A percentile compares a stretch with the other conserved stretches of the same genome.
These are phyloP conservation scores for Phytophthora vignae DNA, from an alignment of 352 stramenopile species.

Conservation along the genomic window DNA sequence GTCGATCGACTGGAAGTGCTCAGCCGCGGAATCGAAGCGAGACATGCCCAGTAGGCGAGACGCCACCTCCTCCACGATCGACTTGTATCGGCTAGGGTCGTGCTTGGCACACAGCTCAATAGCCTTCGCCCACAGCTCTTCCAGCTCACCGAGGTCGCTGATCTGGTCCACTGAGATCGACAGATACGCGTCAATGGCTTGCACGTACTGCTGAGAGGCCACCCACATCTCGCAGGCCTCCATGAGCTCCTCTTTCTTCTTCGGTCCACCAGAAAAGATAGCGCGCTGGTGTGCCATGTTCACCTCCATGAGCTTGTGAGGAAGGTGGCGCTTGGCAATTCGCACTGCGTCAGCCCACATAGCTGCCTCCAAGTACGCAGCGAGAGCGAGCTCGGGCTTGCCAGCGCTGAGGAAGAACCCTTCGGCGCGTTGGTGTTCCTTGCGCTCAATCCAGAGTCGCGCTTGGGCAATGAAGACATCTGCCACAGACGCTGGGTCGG, in stretches of 20 bases:
- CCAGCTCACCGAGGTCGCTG: conserved; percentile 69
- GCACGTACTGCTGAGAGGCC: conserved; percentile 87
- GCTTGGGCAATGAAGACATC: conserved; percentile 94
- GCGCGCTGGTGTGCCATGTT: conserved; percentile 87
- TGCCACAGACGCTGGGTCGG: conserved; percentile 88
- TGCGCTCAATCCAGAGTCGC: conserved; percentile 84
- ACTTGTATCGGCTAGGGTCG: conserved; percentile 88
- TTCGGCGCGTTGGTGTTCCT: conserved; percentile 88
- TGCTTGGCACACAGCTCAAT: conserved; percentile 91
- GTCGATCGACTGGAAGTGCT: conserved; percentile 90
- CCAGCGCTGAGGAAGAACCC: conserved; percentile 92
- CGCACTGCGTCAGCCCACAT: conserved; percentile 92
- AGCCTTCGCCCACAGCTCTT: conserved; percentile 91
- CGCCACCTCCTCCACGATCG: conserved; percentile 90
- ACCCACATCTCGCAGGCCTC: conserved; percentile 91
- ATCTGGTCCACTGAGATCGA: conserved; percentile 81
- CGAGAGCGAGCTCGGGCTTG: conserved; percentile 92
- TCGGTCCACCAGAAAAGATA: conserved; percentile 78
- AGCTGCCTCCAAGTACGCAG: conserved; percentile 84
- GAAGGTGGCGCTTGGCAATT: conserved; percentile 91
- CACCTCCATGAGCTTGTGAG: conserved; percentile 93
- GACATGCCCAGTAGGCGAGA: conserved; percentile 83
- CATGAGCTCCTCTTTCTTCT: conserved; percentile 85
- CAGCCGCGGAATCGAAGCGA: conserved; percentile 87
- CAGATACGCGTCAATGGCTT: conserved; percentile 94